phyloP scores from a whole-genome alignment of 202 grass and related monocot species.

The Bolboschoenoplectus hybrid region DNA sequence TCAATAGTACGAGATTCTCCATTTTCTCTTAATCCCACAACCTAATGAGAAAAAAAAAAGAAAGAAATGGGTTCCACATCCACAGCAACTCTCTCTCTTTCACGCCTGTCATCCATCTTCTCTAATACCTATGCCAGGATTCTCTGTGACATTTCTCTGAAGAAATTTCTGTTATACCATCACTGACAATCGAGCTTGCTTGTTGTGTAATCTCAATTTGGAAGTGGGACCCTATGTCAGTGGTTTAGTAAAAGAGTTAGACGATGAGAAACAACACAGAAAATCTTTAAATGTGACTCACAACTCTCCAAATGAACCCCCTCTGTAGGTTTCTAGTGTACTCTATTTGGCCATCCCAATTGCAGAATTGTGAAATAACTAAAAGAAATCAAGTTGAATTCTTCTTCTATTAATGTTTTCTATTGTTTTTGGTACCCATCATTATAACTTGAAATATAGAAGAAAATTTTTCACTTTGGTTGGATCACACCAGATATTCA shows the following conservation, averaged over 20 bases:
- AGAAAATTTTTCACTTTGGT: not conserved
- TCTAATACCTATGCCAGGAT: not conserved
- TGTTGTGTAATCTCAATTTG: not conserved
- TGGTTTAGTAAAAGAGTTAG: not conserved
- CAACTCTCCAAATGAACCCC: slow-evolving; percentile 17
- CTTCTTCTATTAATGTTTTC: not conserved
- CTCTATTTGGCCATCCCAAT: not conserved
- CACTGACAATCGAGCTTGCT: not conserved
- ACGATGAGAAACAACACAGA: not conserved
- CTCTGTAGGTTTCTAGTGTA: not conserved
- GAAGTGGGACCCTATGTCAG: not conserved
- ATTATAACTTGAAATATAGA: not conserved
- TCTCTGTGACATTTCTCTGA: not conserved
- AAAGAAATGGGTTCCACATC: slow-evolving; percentile 27
- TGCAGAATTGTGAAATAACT: not conserved
- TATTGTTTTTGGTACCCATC: not conserved
- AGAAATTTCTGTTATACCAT: not conserved
- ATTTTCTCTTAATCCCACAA: not conserved
- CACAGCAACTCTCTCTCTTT: not conserved
- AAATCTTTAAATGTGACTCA: too few relatives aligned
- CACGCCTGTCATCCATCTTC: not conserved
- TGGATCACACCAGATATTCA: not conserved
- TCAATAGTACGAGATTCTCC: not conserved
- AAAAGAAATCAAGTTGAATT: not conserved
- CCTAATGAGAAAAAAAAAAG: not conserved